A percentile compares a stretch with the other conserved stretches of the same genome.
phyloP scores from a whole-genome alignment of 1,284 basidiomycete species.

The Pisolithus thermaeus region DNA sequence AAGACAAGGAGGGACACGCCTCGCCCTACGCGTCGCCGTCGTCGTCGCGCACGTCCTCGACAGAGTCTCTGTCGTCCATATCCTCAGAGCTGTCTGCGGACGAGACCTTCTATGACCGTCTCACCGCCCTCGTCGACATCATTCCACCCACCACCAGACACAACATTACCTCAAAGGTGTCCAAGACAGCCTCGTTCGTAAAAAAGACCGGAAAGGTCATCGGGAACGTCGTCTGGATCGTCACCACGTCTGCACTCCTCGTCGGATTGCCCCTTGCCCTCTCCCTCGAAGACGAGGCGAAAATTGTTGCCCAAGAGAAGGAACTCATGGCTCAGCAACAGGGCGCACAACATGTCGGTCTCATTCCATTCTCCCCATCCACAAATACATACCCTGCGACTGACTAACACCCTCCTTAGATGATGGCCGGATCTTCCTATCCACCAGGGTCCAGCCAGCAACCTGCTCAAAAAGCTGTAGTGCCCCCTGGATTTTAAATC shows the following conservation, averaged over 20 bases:
- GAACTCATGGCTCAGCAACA: constrained; percentile 92
- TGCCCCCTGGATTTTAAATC: constrained; percentile 68
- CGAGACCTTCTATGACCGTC: constrained; percentile 86
- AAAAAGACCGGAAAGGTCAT: constrained; percentile 65
- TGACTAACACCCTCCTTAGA: constrained; percentile 35
- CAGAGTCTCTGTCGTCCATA: constrained; percentile 69
- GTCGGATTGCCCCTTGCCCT: constrained; percentile 92
- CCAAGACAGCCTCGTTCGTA: constrained; percentile 56
- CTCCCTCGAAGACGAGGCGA: constrained; percentile 92
- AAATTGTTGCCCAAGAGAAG: constrained; percentile 91
- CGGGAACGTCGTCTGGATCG: constrained; percentile 90
- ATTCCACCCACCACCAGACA: constrained; percentile 87
- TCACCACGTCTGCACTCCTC: constrained; percentile 90
- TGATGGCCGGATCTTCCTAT: constrained; percentile 58
- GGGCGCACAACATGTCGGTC: constrained; percentile 80
- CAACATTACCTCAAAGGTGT: constrained; percentile 57
- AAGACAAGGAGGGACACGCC: constrained; percentile 58
- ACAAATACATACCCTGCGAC: constrained; percentile 10
- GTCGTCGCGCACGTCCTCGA: constrained; percentile 61
- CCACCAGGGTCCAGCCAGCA: constrained; percentile 39
- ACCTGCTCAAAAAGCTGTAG: constrained; percentile 56
- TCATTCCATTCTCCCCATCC: not conserved
- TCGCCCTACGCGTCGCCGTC: constrained; percentile 66
- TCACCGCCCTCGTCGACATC: constrained; percentile 92
- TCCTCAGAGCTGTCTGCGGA: constrained; percentile 60